These are phyloP conservation scores for Aspergillus terreus DNA, from an alignment of 2,329 filamentous ascomycete genomes.

Conservation along the genomic window DNA sequence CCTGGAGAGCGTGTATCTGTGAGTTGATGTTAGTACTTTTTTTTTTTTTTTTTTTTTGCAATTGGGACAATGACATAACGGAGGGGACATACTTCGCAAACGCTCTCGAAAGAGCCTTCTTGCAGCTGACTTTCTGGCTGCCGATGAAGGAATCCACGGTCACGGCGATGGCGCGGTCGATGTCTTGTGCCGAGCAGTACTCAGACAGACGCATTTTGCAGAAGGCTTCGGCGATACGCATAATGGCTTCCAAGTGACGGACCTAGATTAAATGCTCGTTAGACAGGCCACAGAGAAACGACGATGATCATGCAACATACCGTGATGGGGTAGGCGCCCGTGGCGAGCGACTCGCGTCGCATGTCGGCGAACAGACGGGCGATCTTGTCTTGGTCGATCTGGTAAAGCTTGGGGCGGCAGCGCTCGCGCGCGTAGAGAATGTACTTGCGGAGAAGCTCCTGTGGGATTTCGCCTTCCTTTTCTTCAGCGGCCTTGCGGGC, in stretches of 20 bases:
- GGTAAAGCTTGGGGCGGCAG: constrained; percentile 86
- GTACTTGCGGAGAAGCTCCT: constrained; percentile 90
- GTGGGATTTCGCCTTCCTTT: constrained; percentile 71
- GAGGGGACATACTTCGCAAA: constrained; percentile 83
- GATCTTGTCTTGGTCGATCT: constrained; percentile 97
- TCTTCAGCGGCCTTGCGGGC: constrained; percentile 47
- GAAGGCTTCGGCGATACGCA: constrained; percentile 90
- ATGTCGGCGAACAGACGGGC: constrained; percentile 93
- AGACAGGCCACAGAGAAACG: neutral
- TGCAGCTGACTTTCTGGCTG: constrained; percentile 95
- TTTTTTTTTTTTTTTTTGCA: constrained; percentile 1
- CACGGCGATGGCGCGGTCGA: constrained; percentile 94
- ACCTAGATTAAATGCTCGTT: constrained; percentile 54
- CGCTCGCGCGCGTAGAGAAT: constrained; percentile 91
- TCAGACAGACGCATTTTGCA: constrained; percentile 98
- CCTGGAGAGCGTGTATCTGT: constrained; percentile 37
- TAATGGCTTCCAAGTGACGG: constrained; percentile 95
- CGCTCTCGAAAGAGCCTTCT: constrained; percentile 88
- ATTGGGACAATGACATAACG: neutral
- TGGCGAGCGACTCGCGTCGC: constrained; percentile 86
- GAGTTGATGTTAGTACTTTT: constrained; percentile 2
- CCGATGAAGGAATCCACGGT: constrained; percentile 95
- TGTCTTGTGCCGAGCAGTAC: constrained; percentile 84
- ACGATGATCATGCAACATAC: constrained; percentile 53
- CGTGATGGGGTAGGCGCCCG: constrained; percentile 95